Evolutionary conservation across 768 basidiomycete genomes (phyloP), one percentile per base, ranked within the genome.

Genomic region (Mycena polygramma): DNA sequence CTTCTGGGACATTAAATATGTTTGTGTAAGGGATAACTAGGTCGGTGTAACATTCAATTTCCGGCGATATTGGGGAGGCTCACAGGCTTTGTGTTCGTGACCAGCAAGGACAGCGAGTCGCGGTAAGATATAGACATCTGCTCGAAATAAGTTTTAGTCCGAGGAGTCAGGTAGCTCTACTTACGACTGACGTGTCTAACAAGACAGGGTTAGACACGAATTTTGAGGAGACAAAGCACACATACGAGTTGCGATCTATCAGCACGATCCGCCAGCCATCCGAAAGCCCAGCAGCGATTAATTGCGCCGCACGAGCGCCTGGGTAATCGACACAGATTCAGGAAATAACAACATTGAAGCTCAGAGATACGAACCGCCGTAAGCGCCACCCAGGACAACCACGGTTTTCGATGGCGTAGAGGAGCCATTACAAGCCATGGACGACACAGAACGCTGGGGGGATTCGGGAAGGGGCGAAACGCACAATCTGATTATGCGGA

Each of bases 41-140:
- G 9, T 7, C n/a, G 17, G 4, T 19, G 39, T 9, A 53, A 37
- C 43, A 26, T 41, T 19, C n/a, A 59, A 39, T 22, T 46, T 14
- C 52, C 43, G 52, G 59, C 5, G 1, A 46, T 14, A 14, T 7
- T 26, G 11, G 57, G 41, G 19, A 17, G 20, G 78, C 86, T 69
- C 65, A 88, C 87, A 91, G 35, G 89, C 89, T 81, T 91, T 91
- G 79, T 91, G 87, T 78, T 90, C 89, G 72, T 90, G 87, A 22
- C 87, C 86, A 48, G 88, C 83, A 7, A 91, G 82, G 24, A 90
- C 86, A 20, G 89, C 85, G 60, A 86, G 85, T 60, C 90, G 82
- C 6, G 90, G 87, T 48, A 91, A 82, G 37, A 88, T 86, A 76
- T 91, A 92, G 1, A 90, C 83, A 72, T 89, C 86, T 84, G 41